A percentile compares a stretch with the other conserved stretches of the same genome.
phyloP scores from a whole-genome alignment of 2,329 filamentous ascomycete genomes.

The Meredithiella fracta region DNA sequence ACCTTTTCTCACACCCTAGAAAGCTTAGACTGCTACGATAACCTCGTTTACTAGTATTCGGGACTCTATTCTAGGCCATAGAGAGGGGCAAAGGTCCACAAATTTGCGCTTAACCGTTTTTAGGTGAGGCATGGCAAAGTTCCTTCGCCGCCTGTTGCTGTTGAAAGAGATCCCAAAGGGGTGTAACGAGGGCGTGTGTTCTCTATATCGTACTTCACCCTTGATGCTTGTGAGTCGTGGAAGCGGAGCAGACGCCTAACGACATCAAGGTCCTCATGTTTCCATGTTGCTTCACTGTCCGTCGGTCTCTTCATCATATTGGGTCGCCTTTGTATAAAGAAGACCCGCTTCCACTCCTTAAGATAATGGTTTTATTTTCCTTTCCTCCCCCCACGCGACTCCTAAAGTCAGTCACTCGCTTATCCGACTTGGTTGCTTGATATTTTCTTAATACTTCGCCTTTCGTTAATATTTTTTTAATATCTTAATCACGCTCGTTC shows the following conservation, averaged over 20 bases:
- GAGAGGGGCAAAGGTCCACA: background rate
- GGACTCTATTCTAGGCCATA: background rate
- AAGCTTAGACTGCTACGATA: background rate
- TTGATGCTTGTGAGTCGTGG: background rate
- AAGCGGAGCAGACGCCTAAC: background rate
- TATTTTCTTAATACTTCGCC: background rate
- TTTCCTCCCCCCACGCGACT: slow-evolving; percentile 1
- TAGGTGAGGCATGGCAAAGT: background rate
- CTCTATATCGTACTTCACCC: background rate
- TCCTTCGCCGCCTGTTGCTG: background rate
- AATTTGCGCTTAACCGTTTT: background rate
- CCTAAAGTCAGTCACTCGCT: slow-evolving; percentile 8
- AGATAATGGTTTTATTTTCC: background rate
- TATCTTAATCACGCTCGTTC: slow-evolving; percentile 2
- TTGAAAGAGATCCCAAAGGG: background rate
- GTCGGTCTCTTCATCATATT: background rate
- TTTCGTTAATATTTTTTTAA: background rate
- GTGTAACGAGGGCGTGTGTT: background rate
- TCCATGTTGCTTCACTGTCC: background rate
- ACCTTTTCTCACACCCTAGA: background rate
- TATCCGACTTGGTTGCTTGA: slow-evolving; percentile 5
- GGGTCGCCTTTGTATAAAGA: background rate
- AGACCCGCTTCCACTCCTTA: background rate
- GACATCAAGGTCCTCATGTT: background rate
- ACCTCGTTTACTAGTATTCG: background rate